Conservation (phyloP, 192 early-diverging fungal genomes). For the Oehlia diaphana region DNA sequence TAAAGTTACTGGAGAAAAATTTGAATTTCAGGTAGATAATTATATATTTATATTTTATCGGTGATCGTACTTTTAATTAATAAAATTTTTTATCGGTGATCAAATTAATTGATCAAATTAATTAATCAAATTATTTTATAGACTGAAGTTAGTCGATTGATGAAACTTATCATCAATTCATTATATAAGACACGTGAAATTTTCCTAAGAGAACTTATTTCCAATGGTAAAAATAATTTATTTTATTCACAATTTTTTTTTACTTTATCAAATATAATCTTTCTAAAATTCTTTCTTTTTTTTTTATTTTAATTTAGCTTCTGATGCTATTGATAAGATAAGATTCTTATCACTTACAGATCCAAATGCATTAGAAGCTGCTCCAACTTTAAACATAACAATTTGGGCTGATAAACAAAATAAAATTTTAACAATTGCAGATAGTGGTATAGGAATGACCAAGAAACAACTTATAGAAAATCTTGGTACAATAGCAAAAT, state of each 20-base stretch:
- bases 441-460: slow-evolving; percentile 97
- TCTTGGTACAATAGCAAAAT: slow-evolving; percentile 97
- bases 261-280: background rate
- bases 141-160: slow-evolving; percentile 87
- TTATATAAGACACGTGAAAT: slow-evolving; percentile 96
- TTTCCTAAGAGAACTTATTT: slow-evolving; percentile 95
- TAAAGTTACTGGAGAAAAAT: slow-evolving; percentile 22
- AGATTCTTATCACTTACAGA: slow-evolving; percentile 80
- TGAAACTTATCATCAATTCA: slow-evolving; percentile 94
- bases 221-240: slow-evolving; percentile 57
- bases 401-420: slow-evolving; percentile 74
- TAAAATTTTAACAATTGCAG: slow-evolving; percentile 80
- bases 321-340: slow-evolving; percentile 96
- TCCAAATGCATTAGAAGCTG: slow-evolving; percentile 54
- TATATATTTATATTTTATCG: too few species aligned
- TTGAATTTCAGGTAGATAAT: slow-evolving; percentile 20
- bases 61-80: too few species aligned
- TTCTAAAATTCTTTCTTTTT: background rate
- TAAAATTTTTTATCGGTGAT: too few species aligned
- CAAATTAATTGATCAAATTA: too few species aligned
- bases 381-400: slow-evolving; percentile 77
- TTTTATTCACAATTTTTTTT: background rate
- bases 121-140: slow-evolving; percentile 31
- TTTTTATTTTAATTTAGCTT: slow-evolving; percentile 38
- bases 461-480: slow-evolving; percentile 84